Conservation (phyloP, 331 rosid species). For the Malus hybrid region DNA sequence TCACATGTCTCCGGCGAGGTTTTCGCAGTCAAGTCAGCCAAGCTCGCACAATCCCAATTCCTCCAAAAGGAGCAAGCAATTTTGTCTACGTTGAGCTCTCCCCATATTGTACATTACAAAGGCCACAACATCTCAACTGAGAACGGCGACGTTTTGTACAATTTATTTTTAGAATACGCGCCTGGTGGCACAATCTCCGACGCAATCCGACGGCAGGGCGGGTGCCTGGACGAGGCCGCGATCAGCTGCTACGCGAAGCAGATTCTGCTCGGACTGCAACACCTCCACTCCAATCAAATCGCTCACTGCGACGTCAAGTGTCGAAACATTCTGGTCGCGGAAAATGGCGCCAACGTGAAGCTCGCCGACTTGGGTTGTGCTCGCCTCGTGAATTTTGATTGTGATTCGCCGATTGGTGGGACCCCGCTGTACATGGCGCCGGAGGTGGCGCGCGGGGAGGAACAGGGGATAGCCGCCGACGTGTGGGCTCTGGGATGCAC, state of each 20-base stretch:
- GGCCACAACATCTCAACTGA: slow-evolving; percentile 57
- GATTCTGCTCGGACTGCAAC: slow-evolving; percentile 47
- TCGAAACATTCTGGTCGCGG: slow-evolving; percentile 48
- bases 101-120: slow-evolving; percentile 42
- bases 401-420: slow-evolving; percentile 32
- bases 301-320: slow-evolving; percentile 91
- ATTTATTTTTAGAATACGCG: slow-evolving; percentile 70
- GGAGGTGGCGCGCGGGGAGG: slow-evolving; percentile 88
- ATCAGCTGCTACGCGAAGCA: slow-evolving; percentile 37
- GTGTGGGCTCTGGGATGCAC: slow-evolving; percentile 93
- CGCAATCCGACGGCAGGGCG: slow-evolving; percentile 24
- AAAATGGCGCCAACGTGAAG: slow-evolving; percentile 21
- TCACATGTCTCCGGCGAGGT: slow-evolving; percentile 18
- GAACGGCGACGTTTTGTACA: slow-evolving; percentile 42
- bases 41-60: slow-evolving; percentile 40
- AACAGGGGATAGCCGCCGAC: slow-evolving; percentile 72
- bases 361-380: slow-evolving; percentile 86
- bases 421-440: slow-evolving; percentile 91
- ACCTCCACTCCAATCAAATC: slow-evolving; percentile 58
- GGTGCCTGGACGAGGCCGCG: slow-evolving; percentile 33
- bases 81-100: slow-evolving; percentile 41
- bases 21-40: slow-evolving; percentile 56
- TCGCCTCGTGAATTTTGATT: slow-evolving; percentile 11
- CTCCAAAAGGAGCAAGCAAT: slow-evolving; percentile 49
- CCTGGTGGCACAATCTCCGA: slow-evolving; percentile 54